Conservation (phyloP, 306 rosid genomes). For the Macrotyloma uniflorum region DNA sequence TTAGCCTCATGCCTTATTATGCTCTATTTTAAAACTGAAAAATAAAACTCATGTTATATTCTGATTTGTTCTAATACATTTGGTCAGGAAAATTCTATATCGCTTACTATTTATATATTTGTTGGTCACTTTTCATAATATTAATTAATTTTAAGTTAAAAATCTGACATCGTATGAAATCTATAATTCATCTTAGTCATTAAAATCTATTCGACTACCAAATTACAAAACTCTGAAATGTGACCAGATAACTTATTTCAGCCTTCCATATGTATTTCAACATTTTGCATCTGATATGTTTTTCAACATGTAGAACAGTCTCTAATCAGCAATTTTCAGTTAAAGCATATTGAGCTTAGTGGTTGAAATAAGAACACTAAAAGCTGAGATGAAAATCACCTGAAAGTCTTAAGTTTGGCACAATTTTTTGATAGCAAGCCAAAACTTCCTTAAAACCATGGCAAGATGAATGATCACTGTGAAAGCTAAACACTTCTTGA, state of each 20-base stretch:
- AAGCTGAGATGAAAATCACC: conserved; percentile 48
- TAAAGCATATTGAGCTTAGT: background rate
- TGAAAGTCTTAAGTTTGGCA: conserved; percentile 67
- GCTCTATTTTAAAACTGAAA: background rate
- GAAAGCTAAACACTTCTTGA: conserved; percentile 77
- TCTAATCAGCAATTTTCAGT: background rate
- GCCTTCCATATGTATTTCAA: too few species aligned
- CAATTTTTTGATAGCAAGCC: conserved; percentile 66
- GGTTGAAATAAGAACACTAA: background rate
- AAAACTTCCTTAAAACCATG: conserved; percentile 86
- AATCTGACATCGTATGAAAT: too few species aligned
- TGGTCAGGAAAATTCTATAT: too few species aligned
- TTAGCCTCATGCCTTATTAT: background rate
- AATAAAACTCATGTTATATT: background rate
- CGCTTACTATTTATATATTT: too few species aligned
- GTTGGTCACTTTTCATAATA: too few species aligned
- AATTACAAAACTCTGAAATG: too few species aligned
- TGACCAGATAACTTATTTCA: too few species aligned
- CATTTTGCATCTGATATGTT: too few species aligned
- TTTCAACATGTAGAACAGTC: background rate
- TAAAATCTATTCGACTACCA: too few species aligned
- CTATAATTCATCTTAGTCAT: too few species aligned
- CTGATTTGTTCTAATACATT: background rate
- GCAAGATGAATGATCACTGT: conserved; percentile 72
- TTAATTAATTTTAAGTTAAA: too few species aligned